Percentiles rank a stretch among this genome's conserved stretches.
Evolutionary conservation across 129 eudicot species (phyloP).

Genomic region (sunflower (Helianthus annuus)): DNA sequence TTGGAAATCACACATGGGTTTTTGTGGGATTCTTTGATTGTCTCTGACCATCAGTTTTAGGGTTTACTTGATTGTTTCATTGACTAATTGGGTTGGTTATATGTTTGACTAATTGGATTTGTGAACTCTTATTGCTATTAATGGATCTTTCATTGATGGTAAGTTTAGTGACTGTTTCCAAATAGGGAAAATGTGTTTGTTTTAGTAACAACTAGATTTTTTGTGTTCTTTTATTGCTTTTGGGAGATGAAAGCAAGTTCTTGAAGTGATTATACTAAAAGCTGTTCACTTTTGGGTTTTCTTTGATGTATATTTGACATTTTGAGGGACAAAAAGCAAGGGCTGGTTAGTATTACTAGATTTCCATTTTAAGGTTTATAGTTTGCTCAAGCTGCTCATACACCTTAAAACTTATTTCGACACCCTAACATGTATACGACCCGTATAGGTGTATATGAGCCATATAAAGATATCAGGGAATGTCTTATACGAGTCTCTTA

Average conservation of each 20-base stretch:
- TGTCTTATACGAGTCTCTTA: no score
- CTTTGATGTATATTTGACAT: neutral
- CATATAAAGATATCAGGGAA: no score
- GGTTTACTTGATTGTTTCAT: neutral
- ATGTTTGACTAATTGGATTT: slow-evolving; percentile 22
- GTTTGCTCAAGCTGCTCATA: neutral
- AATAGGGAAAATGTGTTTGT: slow-evolving; percentile 19
- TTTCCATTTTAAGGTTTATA: neutral
- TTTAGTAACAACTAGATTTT: neutral
- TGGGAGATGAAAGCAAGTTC: slow-evolving; percentile 1
- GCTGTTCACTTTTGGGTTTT: neutral
- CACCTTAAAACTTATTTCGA: no score
- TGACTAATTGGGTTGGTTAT: neutral
- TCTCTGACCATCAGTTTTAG: slow-evolving; percentile 12
- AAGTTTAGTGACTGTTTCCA: neutral
- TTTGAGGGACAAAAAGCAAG: neutral
- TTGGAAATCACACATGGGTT: neutral
- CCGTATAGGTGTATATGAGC: no score
- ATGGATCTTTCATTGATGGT: neutral
- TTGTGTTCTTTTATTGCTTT: slow-evolving; percentile 13
- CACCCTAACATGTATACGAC: no score
- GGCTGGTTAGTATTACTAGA: neutral
- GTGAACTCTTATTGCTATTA: neutral
- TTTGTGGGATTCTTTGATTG: neutral
- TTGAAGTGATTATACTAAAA: neutral